phyloP scores from a whole-genome alignment of 1,284 basidiomycete species.

The Cystobasidium slooffiae region DNA sequence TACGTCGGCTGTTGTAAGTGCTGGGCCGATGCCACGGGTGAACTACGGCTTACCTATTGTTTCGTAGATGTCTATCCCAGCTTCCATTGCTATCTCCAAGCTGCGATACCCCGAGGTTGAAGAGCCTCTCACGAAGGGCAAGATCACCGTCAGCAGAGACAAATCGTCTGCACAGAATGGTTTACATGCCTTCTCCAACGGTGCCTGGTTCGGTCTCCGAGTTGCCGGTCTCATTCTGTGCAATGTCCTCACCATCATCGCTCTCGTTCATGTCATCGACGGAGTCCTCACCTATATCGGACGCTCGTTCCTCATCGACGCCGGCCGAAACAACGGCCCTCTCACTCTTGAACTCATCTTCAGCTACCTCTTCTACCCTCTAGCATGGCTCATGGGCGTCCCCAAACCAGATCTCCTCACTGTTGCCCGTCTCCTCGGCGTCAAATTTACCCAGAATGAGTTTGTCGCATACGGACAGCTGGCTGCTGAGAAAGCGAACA shows the following conservation, averaged over 20 bases:
- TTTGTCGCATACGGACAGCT: slow-evolving; percentile 66
- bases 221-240: slow-evolving; percentile 65
- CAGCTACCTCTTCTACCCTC: slow-evolving; percentile 80
- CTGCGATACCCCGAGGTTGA: slow-evolving; percentile 78
- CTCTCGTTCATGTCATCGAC: slow-evolving; percentile 79
- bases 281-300: slow-evolving; percentile 88
- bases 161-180: slow-evolving; percentile 71
- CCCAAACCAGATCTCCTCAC: slow-evolving; percentile 56
- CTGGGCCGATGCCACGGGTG: background rate
- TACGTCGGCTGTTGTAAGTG: slow-evolving; percentile 23
- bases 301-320: slow-evolving; percentile 73
- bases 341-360: slow-evolving; percentile 83
- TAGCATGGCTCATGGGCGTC: slow-evolving; percentile 77
- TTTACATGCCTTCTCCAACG: slow-evolving; percentile 80
- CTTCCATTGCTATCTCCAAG: slow-evolving; percentile 88
- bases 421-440: slow-evolving; percentile 69
- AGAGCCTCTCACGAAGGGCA: slow-evolving; percentile 81
- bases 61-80: slow-evolving; percentile 79
- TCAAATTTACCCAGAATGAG: slow-evolving; percentile 73
- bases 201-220: slow-evolving; percentile 80
- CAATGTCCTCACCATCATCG: slow-evolving; percentile 69
- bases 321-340: slow-evolving; percentile 53
- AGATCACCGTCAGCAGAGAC: slow-evolving; percentile 73
- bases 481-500: slow-evolving; percentile 53
- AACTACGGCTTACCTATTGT: background rate